A percentile compares a stretch with the other conserved stretches of the same genome.
Evolutionary conservation across 2,329 filamentous ascomycete genomes (phyloP).

Genomic region (Apiospora hydei): DNA sequence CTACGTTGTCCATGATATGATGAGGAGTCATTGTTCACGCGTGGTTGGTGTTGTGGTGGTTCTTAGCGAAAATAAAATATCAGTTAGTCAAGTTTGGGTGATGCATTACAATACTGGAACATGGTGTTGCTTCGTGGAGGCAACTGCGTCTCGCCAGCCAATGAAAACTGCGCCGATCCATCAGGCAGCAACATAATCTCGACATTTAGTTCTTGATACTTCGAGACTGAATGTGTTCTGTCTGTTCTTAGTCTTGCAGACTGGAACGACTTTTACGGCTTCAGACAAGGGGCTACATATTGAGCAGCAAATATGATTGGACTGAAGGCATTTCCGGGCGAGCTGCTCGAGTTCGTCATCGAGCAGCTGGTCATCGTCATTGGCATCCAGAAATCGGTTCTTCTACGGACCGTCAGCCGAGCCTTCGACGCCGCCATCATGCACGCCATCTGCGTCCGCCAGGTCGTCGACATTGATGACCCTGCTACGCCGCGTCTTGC

Average conservation of each 20-base stretch:
- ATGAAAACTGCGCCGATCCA: too few species aligned
- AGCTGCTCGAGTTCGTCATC: neutral
- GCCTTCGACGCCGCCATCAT: conserved; percentile 1
- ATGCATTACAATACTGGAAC: too few species aligned
- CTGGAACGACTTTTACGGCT: neutral
- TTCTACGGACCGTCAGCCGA: neutral
- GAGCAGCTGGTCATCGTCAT: conserved; percentile 1
- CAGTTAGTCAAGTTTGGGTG: too few species aligned
- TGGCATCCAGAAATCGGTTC: conserved; percentile 1
- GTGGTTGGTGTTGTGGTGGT: neutral
- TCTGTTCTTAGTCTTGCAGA: too few species aligned
- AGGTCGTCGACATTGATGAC: neutral
- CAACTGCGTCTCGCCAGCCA: too few species aligned
- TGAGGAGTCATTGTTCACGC: neutral
- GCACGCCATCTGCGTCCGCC: neutral
- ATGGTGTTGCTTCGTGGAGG: too few species aligned
- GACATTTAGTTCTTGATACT: too few species aligned
- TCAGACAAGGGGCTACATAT: neutral
- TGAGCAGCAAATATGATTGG: neutral
- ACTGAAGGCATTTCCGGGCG: neutral
- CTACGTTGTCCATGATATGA: neutral
- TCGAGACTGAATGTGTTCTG: too few species aligned
- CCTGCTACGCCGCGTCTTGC: neutral
- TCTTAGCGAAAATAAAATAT: too few species aligned
- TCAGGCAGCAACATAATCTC: too few species aligned